Conservation (phyloP, 2,329 filamentous ascomycete genomes). For the Colletotrichum melonis region DNA sequence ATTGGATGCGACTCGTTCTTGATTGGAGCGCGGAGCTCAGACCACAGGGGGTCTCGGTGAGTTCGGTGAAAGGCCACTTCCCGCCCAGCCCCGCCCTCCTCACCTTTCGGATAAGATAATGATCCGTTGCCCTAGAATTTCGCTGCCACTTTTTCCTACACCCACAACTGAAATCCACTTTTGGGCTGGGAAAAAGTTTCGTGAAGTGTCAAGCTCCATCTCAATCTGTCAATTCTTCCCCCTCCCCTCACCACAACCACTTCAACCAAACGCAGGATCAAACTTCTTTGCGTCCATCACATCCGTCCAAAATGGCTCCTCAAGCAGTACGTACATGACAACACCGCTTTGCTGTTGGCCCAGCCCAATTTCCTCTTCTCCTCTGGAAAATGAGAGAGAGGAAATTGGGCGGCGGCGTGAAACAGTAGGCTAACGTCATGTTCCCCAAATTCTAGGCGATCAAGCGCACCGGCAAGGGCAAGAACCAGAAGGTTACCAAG, state of each 20-base stretch:
- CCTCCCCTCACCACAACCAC: constrained; percentile 35
- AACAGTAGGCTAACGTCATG: constrained; percentile 96
- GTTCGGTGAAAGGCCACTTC: too few relatives aligned
- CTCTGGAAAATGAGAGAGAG: constrained; percentile 1
- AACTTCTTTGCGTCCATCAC: constrained; percentile 70
- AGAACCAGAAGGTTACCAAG: constrained; percentile 82
- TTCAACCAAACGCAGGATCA: constrained; percentile 81
- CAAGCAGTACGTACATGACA: constrained; percentile 84
- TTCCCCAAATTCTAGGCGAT: constrained; percentile 58
- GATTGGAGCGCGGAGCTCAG: neutral
- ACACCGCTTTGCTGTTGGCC: constrained; percentile 92
- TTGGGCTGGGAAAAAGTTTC: neutral
- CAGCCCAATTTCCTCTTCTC: constrained; percentile 49
- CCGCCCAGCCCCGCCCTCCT: too few relatives aligned
- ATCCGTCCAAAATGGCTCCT: constrained; percentile 79
- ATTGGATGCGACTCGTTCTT: neutral
- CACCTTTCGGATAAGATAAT: constrained; percentile 1
- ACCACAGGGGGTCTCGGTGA: neutral
- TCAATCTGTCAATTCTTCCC: constrained; percentile 20
- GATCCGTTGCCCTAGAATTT: constrained; percentile 34
- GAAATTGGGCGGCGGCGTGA: constrained; percentile 63
- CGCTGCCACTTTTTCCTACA: neutral
- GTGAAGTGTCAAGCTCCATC: constrained; percentile 24
- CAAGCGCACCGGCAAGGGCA: constrained; percentile 75
- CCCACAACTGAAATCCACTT: constrained; percentile 31